Percentiles rank a stretch among this genome's conserved stretches.
These are phyloP conservation scores for Rhododendron vialii DNA, from an alignment of 148 eudicot species.

Conservation along the genomic window DNA sequence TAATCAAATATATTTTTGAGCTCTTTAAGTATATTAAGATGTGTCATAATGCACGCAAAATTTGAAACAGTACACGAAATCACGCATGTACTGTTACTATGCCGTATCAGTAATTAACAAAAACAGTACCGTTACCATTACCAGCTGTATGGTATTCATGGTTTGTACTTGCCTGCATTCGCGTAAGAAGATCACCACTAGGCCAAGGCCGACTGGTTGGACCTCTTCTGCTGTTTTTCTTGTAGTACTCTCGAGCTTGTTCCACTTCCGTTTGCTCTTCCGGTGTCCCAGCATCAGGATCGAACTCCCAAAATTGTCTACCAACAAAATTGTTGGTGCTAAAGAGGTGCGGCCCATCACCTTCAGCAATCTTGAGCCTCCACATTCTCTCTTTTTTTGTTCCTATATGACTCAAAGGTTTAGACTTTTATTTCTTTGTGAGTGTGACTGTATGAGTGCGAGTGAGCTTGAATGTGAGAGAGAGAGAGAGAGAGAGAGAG, in stretches of 20 bases:
- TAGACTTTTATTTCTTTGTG: no score
- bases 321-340: slow-evolving; percentile 16
- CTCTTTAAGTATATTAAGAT: no score
- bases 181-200: slow-evolving; percentile 6
- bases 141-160: not conserved
- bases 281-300: slow-evolving; percentile 2
- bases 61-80: no score
- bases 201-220: not conserved
- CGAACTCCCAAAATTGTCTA: slow-evolving; percentile 9
- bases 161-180: slow-evolving; percentile 10
- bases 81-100: no score
- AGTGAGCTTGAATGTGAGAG: no score
- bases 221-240: not conserved
- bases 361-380: slow-evolving; percentile 17
- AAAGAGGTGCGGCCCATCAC: slow-evolving; percentile 6
- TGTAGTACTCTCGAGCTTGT: not conserved
- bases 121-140: no score
- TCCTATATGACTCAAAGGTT: no score
- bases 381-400: slow-evolving; percentile 1
- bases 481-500: no score
- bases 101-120: no score
- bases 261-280: slow-evolving; percentile 12
- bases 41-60: no score
- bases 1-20: no score
- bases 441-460: no score